Conservation (phyloP, 352 stramenopile species). For the Globisporangium radiosum region DNA sequence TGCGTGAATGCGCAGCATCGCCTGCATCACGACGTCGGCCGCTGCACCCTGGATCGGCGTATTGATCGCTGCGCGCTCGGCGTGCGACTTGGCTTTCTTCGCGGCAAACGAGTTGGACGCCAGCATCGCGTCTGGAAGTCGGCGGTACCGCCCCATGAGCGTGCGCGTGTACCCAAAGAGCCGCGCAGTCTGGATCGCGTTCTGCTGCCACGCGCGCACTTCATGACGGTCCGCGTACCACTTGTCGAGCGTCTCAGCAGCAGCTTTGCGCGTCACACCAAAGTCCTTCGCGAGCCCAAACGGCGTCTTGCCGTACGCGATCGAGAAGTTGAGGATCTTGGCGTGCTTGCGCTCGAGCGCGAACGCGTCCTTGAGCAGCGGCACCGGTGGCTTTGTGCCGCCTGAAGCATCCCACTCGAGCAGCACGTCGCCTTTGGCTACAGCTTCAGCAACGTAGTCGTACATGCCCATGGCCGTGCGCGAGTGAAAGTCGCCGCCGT, state of each 20-base stretch:
- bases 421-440: constrained; percentile 94
- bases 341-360: constrained; percentile 96
- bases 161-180: constrained; percentile 90
- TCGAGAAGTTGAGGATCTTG: constrained; percentile 99
- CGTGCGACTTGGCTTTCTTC: constrained; percentile 81
- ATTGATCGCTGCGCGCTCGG: constrained; percentile 97
- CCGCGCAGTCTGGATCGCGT: constrained; percentile 87
- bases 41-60: constrained; percentile 98
- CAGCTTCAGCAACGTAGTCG: constrained; percentile 93
- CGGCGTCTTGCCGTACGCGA: constrained; percentile 99
- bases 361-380: constrained; percentile 98
- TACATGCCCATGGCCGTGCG: constrained; percentile 99
- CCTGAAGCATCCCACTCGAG: constrained; percentile 95
- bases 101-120: constrained; percentile 40
- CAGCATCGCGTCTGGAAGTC: constrained; percentile 91
- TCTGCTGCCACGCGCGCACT: constrained; percentile 91
- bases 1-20: constrained; percentile 97
- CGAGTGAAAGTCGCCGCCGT: constrained; percentile 90
- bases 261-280: constrained; percentile 73
- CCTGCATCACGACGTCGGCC: constrained; percentile 98
- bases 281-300: constrained; percentile 93
- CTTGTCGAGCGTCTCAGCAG: constrained; percentile 85
- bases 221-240: constrained; percentile 95
- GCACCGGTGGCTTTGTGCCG: constrained; percentile 77
- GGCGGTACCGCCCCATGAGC: constrained; percentile 96